Conservation (phyloP, 495 filamentous ascomycete genomes). For the Cudoniella acicularis region DNA sequence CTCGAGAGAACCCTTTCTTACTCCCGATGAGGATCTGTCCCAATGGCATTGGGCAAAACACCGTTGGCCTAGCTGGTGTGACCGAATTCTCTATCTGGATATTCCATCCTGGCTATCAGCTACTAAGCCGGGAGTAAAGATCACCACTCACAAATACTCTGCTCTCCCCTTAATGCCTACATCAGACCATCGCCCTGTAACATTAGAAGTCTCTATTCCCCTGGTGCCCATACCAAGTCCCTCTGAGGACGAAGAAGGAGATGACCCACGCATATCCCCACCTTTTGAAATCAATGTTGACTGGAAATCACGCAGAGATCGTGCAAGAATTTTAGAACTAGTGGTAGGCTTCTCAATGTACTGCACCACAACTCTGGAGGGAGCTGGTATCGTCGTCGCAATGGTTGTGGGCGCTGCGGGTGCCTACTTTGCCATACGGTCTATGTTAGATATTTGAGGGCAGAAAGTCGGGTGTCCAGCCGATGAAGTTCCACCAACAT, state of each 20-base stretch:
- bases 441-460: conserved; percentile 13
- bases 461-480: no score
- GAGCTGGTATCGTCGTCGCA: conserved; percentile 8
- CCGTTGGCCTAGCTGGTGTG: conserved; percentile 92
- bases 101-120: conserved; percentile 45
- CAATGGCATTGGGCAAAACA: conserved; percentile 73
- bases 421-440: conserved; percentile 15
- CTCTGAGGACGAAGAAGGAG: conserved; percentile 17
- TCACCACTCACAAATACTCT: conserved; percentile 58
- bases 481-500: no score
- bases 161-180: conserved; percentile 70
- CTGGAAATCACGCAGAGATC: conserved; percentile 21
- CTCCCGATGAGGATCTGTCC: conserved; percentile 31
- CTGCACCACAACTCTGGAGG: conserved; percentile 23
- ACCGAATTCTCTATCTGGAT: conserved; percentile 80
- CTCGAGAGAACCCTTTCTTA: conserved; percentile 39
- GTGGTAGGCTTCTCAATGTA: conserved; percentile 21
- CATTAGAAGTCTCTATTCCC: conserved; percentile 59
- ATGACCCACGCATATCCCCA: conserved; percentile 24
- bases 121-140: conserved; percentile 27
- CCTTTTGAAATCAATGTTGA: conserved; percentile 26
- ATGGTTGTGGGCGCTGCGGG: conserved; percentile 17
- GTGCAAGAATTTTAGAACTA: conserved; percentile 22
- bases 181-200: conserved; percentile 84
- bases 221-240: conserved; percentile 32